phyloP scores from a whole-genome alignment of 768 basidiomycete species.

The Phylloporus sp. region DNA sequence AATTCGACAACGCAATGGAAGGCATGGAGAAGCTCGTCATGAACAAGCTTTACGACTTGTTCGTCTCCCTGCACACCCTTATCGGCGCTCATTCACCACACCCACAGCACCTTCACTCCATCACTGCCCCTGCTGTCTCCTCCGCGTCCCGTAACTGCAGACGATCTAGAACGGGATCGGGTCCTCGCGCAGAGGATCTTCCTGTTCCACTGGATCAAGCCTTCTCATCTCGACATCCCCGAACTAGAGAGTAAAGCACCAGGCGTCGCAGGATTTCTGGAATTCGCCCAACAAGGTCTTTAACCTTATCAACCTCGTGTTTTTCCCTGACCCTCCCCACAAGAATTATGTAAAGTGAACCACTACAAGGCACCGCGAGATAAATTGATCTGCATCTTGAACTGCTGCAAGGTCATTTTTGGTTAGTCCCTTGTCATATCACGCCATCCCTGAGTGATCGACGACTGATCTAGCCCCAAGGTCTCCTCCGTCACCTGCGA shows the following conservation, averaged over 20 bases:
- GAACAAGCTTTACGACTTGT: constrained; percentile 97
- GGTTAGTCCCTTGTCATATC: constrained; percentile 49
- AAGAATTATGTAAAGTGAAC: constrained; percentile 93
- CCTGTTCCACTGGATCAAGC: constrained; percentile 87
- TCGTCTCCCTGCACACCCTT: constrained; percentile 31
- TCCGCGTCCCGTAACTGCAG: constrained; percentile 78
- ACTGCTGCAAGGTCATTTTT: constrained; percentile 99
- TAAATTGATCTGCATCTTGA: constrained; percentile 95
- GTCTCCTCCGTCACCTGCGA: constrained; percentile 82
- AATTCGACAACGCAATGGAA: constrained; percentile 96
- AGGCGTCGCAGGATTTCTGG: constrained; percentile 65
- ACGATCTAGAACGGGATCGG: constrained; percentile 95
- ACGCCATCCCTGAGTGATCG: constrained; percentile 1
- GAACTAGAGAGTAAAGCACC: constrained; percentile 56
- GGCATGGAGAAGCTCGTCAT: constrained; percentile 99
- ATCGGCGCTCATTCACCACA: constrained; percentile 2
- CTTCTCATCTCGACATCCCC: constrained; percentile 87
- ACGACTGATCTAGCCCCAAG: constrained; percentile 36
- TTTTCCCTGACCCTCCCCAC: constrained; percentile 1
- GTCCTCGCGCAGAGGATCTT: constrained; percentile 86
- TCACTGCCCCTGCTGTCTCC: constrained; percentile 64
- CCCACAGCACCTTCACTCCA: constrained; percentile 84
- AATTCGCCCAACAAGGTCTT: constrained; percentile 85
- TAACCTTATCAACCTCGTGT: neutral
- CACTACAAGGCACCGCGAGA: constrained; percentile 99